Base-by-base conservation (phyloP, 768 basidiomycete species). In the Xerocomellus amylosporus region DNA sequence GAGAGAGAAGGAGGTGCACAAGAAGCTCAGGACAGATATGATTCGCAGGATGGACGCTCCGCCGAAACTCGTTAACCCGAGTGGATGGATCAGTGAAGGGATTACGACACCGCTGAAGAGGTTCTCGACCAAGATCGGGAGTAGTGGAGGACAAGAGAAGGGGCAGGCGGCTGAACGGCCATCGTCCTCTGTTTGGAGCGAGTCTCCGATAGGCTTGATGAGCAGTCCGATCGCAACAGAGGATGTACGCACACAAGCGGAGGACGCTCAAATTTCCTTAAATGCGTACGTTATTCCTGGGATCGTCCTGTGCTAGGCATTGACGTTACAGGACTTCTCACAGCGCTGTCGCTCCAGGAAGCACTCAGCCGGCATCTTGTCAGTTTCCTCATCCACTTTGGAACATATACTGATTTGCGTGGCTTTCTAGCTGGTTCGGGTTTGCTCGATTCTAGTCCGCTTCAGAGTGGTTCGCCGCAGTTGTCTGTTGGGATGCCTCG, bases 41-140 rank as follows among this genome's bases (percentile, higher is more conserved):
- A 91, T 93, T 52, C 79, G 83, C 30, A 77, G 90, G 46, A 78
- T 87, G 75, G 82, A 88, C 53, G 80, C 78, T 44, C 79, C 82
- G 1, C 88, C 86, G 7, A 83, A 82, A 64, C 81, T 79, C 2
- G 76, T 92, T 24, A 79, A 90, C 63, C 90, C 90, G 4, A 90
- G 82, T 59, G 89, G 90, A 6, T 82, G 78, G 80, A 77, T 90
- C 22, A 82, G 78, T 50, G 80, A 83, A 55, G 77, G 75, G 41
- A 53, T 64, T 3, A 51, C 68, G 8, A 62, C 67, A 2, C 70
- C 70, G 4, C 46, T 65, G 37, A 66, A 53, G 55, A 60, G 55
- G 42, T 33, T 51, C 7, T 62, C 61, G 8, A 41, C 20, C 49
- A 58, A 26, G 46, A 41, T 44, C 1, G 53, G 41, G 39, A 37